phyloP scores from a whole-genome alignment of 1,284 basidiomycete species.

The Butyriboletus appendiculatus region DNA sequence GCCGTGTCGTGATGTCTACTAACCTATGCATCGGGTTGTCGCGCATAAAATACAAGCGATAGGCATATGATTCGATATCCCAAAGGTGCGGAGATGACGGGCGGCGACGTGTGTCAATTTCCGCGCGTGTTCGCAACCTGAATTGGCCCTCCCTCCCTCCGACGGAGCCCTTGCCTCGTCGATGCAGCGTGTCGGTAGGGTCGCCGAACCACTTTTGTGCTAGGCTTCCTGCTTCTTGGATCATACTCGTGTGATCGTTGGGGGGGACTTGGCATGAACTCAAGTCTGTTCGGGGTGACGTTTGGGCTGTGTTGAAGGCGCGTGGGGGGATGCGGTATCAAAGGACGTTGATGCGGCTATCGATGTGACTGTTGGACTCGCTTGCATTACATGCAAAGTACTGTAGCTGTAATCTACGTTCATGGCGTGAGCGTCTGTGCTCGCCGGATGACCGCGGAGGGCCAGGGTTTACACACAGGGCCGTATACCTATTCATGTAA shows the following conservation, averaged over 20 bases:
- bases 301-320: background rate
- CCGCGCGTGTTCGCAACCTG: constrained; percentile 9
- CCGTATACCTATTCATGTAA: background rate
- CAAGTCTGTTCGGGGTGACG: constrained; percentile 13
- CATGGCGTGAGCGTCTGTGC: background rate
- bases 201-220: constrained; percentile 10
- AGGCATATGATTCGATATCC: background rate
- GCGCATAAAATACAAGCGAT: background rate
- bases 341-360: background rate
- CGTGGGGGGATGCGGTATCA: background rate
- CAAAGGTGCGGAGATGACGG: background rate
- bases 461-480: background rate
- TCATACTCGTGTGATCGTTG: background rate
- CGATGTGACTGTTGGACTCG: background rate
- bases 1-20: background rate
- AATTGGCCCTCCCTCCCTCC: background rate
- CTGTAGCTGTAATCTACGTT: background rate
- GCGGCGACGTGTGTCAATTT: constrained; percentile 4
- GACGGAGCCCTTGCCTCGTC: constrained; percentile 20
- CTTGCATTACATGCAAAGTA: background rate
- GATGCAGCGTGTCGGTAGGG: constrained; percentile 24
- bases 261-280: background rate
- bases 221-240: background rate
- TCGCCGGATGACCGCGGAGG: constrained; percentile 6
- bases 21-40: background rate